phyloP scores from a whole-genome alignment of 1,284 basidiomycete species.

The Pterulicium gracile region DNA sequence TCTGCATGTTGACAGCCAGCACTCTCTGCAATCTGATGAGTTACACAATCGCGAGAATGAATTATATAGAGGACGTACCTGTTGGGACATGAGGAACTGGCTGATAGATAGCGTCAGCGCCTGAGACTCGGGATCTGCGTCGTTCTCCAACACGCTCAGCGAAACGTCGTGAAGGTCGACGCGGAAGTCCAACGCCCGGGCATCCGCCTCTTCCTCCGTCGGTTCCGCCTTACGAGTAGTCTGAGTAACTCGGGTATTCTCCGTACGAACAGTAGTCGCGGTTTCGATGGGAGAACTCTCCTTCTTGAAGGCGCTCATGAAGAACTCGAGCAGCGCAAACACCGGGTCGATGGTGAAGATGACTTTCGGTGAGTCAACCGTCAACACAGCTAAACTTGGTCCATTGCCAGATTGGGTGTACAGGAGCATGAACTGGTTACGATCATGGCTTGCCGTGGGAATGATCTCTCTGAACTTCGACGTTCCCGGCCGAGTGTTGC shows the following conservation, averaged over 20 bases:
- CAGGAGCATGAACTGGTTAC: conserved; percentile 93
- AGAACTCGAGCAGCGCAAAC: conserved; percentile 82
- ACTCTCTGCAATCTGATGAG: conserved; percentile 45
- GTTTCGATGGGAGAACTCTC: conserved; percentile 13
- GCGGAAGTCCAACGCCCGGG: conserved; percentile 46
- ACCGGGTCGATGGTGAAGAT: conserved; percentile 93
- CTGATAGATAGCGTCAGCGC: conserved; percentile 82
- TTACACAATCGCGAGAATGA: not conserved
- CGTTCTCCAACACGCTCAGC: conserved; percentile 83
- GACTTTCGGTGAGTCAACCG: conserved; percentile 88
- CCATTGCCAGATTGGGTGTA: conserved; percentile 68
- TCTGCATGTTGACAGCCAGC: conserved; percentile 72
- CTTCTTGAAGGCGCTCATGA: conserved; percentile 50
- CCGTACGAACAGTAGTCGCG: not conserved
- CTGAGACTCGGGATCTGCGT: conserved; percentile 71
- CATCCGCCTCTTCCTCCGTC: not conserved
- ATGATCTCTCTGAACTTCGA: conserved; percentile 94
- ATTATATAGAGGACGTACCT: conserved; percentile 35
- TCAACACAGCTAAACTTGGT: conserved; percentile 70
- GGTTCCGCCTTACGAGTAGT: not conserved
- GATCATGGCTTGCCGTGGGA: conserved; percentile 80
- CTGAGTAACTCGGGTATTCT: not conserved
- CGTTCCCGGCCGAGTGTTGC: conserved; percentile 74
- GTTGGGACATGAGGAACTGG: conserved; percentile 87
- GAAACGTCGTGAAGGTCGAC: conserved; percentile 90